phyloP scores from a whole-genome alignment of 1,284 basidiomycete genomes.

The Laetiporus sulphureus region DNA sequence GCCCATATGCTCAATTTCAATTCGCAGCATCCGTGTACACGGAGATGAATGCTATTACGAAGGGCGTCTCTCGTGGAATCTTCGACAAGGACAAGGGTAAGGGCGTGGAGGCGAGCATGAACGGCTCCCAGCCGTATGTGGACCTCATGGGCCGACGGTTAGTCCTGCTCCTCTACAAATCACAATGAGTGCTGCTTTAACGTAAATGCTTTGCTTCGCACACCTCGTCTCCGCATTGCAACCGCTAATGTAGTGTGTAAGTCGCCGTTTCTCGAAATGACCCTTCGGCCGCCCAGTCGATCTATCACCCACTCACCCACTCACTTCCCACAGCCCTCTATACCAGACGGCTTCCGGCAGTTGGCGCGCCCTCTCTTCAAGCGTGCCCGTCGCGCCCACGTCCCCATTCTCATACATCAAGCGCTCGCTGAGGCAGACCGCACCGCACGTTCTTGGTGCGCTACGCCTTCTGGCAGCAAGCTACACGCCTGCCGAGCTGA shows the following conservation, averaged over 20 bases:
- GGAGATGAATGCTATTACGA: conserved; percentile 82
- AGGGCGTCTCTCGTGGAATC: conserved; percentile 78
- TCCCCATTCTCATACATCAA: conserved; percentile 78
- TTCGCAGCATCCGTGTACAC: conserved; percentile 81
- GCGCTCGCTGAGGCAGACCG: conserved; percentile 71
- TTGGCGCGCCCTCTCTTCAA: conserved; percentile 81
- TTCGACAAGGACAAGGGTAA: conserved; percentile 48
- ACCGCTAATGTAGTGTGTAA: conserved; percentile 43
- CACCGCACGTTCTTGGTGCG: conserved; percentile 73
- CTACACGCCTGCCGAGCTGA: conserved; percentile 62
- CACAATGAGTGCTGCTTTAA: no score
- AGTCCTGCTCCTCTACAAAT: no score
- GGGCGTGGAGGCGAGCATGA: conserved; percentile 45
- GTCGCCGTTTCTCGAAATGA: conserved; percentile 18
- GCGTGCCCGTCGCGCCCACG: conserved; percentile 66
- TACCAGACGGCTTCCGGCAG: conserved; percentile 54
- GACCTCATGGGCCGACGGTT: conserved; percentile 87
- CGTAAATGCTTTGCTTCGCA: no score
- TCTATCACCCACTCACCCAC: conserved; percentile 1
- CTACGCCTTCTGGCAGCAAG: conserved; percentile 71
- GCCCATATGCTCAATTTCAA: conserved; percentile 8
- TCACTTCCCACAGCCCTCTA: conserved; percentile 54
- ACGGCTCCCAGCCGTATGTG: conserved; percentile 85
- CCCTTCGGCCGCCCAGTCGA: conserved; percentile 7
- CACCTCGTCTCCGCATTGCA: no score